phyloP scores from a whole-genome alignment of 352 stramenopile species.

The Phytopythium helicoides region DNA sequence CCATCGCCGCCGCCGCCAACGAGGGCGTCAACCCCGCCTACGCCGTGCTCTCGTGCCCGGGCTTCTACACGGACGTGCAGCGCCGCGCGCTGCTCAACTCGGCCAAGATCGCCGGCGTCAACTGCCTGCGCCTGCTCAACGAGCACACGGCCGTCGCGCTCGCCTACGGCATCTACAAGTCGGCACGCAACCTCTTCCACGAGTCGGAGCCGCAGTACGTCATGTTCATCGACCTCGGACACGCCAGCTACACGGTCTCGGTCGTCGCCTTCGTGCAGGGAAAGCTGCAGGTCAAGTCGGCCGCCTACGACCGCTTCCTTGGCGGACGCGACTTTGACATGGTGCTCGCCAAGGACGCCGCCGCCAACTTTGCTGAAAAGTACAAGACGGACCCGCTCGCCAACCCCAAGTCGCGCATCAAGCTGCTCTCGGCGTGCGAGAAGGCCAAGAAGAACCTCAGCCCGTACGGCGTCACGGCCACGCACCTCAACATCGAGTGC shows the following conservation, averaged over 20 bases:
- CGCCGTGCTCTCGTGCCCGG: slow-evolving; percentile 94
- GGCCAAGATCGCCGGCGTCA: slow-evolving; percentile 93
- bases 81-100: slow-evolving; percentile 94
- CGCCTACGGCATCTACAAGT: slow-evolving; percentile 96
- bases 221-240: slow-evolving; percentile 99
- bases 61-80: slow-evolving; percentile 98
- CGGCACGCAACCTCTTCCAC: slow-evolving; percentile 92
- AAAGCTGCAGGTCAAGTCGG: slow-evolving; percentile 94
- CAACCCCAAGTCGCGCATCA: slow-evolving; percentile 94
- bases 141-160: slow-evolving; percentile 96
- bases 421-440: slow-evolving; percentile 97
- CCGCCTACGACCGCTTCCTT: slow-evolving; percentile 93
- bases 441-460: slow-evolving; percentile 99
- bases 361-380: slow-evolving; percentile 96
- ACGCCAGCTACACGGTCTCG: slow-evolving; percentile 91
- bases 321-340: slow-evolving; percentile 97
- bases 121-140: slow-evolving; percentile 97
- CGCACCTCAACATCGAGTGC: slow-evolving; percentile 97
- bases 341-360: slow-evolving; percentile 93
- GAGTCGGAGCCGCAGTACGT: slow-evolving; percentile 93
- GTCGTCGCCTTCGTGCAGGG: slow-evolving; percentile 94
- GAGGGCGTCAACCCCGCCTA: slow-evolving; percentile 86
- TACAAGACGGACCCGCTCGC: slow-evolving; percentile 92
- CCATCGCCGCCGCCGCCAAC: slow-evolving; percentile 92
- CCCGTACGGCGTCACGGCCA: slow-evolving; percentile 95